phyloP scores from a whole-genome alignment of 768 basidiomycete species.

The Harrya chromipes region DNA sequence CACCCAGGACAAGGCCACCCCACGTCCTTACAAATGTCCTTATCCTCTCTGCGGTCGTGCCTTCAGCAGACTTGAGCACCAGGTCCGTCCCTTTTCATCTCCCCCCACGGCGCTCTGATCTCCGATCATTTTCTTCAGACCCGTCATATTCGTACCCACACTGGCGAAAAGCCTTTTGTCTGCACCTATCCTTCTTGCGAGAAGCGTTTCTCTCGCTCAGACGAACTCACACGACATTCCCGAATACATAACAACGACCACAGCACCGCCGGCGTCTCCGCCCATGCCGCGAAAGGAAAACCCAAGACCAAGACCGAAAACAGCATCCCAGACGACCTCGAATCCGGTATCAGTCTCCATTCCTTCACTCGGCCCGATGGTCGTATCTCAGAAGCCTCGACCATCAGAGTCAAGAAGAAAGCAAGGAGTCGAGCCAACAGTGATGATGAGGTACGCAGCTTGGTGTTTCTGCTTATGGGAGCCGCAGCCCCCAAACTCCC shows the following conservation, averaged over 20 bases:
- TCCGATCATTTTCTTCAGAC: constrained; percentile 52
- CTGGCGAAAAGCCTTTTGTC: constrained; percentile 94
- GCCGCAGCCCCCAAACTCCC: constrained; percentile 8
- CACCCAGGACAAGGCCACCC: constrained; percentile 38
- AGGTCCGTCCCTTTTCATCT: constrained; percentile 49
- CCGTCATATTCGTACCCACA: constrained; percentile 96
- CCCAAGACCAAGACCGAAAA: constrained; percentile 31
- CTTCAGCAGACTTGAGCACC: constrained; percentile 95
- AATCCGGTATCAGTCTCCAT: constrained; percentile 25
- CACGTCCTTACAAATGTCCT: constrained; percentile 95
- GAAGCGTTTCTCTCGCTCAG: constrained; percentile 97
- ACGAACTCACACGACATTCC: constrained; percentile 95
- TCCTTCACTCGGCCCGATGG: constrained; percentile 19
- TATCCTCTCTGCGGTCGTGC: constrained; percentile 89
- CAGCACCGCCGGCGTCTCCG: constrained; percentile 15
- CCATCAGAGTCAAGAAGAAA: constrained; percentile 63
- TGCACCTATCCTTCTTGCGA: constrained; percentile 95
- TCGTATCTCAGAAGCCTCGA: constrained; percentile 22
- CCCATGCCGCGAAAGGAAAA: constrained; percentile 25
- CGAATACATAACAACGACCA: constrained; percentile 83
- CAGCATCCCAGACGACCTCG: constrained; percentile 24
- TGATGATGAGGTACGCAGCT: constrained; percentile 71
- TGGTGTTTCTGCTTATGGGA: not conserved
- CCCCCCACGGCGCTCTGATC: constrained; percentile 13
- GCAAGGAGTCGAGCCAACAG: constrained; percentile 75